Base-by-base conservation (phyloP, 2,329 filamentous ascomycete genomes). In the Raffaelea deltoideospora region DNA sequence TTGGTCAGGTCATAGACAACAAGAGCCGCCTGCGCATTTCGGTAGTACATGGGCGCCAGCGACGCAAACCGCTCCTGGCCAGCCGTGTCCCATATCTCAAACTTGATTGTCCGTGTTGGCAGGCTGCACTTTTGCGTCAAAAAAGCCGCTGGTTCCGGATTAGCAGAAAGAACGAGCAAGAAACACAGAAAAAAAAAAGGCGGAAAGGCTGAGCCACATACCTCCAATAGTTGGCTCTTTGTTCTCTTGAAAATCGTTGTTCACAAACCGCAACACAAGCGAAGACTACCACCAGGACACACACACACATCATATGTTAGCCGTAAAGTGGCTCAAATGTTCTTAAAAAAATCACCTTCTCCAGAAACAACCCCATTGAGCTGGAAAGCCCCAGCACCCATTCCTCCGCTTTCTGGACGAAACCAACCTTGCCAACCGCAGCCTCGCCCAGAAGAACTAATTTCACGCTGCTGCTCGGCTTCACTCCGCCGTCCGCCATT, bases 221-320 rank as follows among this genome's bases (percentile, higher is more conserved):
- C 86, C 86, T 69, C 90, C 90, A 62, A 98, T 98, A 47, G 90
- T 98, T 43, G 90, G 90, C 60, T 98, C 90, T 69, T 96, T 96
- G 64, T 96, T 96, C 64, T 96, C 90, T 67, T 98, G 90, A 54
- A 98, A 98, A 62, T 96, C 88, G 64, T 98, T 90, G 71, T 96
- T 96, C 56, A 98, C 90, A 62, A 98, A 98, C 54, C 90, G 85
- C 55, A 98, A 72, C 45, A 98, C 90, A 41, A 98, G 77, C 32
- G 90, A 98, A 34, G 90, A 96, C 90, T 93, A 52, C 19, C 39
- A 36, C 5, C 22, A 10, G 24, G n/a, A 14, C 17, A 11, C 21
- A 15, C 6, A n/a, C 21, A 28, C 18, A 31, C 31, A 26, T 26
- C 23, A 26, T 26, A 13, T 8, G 23, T 6, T 30, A 17, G 13